These are phyloP conservation scores for Brassica incana DNA, from an alignment of 345 rosid genomes.

Conservation along the genomic window DNA sequence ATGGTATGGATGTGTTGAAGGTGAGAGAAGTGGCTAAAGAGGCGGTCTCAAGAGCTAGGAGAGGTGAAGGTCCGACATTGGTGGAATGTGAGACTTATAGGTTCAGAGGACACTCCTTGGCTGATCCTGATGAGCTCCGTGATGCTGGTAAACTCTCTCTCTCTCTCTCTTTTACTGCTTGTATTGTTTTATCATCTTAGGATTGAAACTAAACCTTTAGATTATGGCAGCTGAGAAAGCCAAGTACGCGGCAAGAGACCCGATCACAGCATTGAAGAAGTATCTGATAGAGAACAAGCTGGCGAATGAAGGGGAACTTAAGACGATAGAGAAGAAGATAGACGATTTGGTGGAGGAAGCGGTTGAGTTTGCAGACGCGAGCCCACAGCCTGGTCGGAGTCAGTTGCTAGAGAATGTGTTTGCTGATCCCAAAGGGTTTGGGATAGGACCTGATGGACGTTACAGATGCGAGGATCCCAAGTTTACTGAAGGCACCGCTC, in stretches of 20 bases:
- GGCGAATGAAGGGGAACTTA: conserved; percentile 62
- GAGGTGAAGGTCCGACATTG: conserved; percentile 89
- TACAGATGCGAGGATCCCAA: conserved; percentile 88
- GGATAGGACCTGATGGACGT: conserved; percentile 70
- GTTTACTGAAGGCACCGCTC: conserved; percentile 84
- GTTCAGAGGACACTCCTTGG: conserved; percentile 92
- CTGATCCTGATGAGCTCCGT: conserved; percentile 95
- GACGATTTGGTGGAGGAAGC: conserved; percentile 73
- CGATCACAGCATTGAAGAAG: conserved; percentile 70
- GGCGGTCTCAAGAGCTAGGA: conserved; percentile 72
- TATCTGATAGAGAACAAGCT: conserved; percentile 62
- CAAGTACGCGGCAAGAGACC: conserved; percentile 74
- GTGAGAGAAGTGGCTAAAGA: conserved; percentile 82
- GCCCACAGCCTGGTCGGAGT: conserved; percentile 66
- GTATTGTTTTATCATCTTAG: neutral
- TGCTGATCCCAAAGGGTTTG: conserved; percentile 89
- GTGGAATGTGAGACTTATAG: conserved; percentile 90
- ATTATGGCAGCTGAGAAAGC: conserved; percentile 72
- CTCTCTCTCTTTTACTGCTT: neutral
- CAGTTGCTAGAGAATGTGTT: conserved; percentile 82
- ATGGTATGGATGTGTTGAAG: conserved; percentile 89
- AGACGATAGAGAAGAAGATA: conserved; percentile 76
- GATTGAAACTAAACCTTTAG: neutral
- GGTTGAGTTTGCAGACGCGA: conserved; percentile 76
- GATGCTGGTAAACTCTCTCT: conserved; percentile 56